Evolutionary conservation across 495 filamentous ascomycete genomes (phyloP), one percentile per base, ranked within the genome.

Genomic region (Hyaloscypha variabilis): DNA sequence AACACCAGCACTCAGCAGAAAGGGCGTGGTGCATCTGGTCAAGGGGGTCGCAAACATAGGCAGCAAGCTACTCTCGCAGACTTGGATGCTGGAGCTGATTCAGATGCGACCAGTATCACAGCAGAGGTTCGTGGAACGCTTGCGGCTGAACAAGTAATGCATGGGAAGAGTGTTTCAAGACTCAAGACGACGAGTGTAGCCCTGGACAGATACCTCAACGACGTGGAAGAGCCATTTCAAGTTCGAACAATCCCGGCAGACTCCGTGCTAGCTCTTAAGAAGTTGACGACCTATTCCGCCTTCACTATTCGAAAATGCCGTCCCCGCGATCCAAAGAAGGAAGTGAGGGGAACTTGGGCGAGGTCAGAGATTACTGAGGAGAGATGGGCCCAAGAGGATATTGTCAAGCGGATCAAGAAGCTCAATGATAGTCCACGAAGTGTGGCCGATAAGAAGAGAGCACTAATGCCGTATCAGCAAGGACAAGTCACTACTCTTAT

Each of bases 301-400:
- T 54, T 60, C 46, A 65, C 64, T 2, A 64, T 72, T 21, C 60
- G 55, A 11, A 69, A 69, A 58, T 52, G 23, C 13, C 30, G 25
- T 24, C 63, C 69, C 8, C 50, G 19, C 25, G 36, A 65, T 50
- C 56, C 58, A 10, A 65, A 62, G n/a, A 60, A 67, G 14, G 62
- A 65, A 28, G 29, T 65, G 6, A 69, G 60, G 25, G 70, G 71
- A 68, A 69, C 66, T 23, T 73, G 71, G 71, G 63, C 63, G 1
- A 46, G 62, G 24, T n/a, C 62, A 1, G 63, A 68, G 29, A 36
- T 66, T 10, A 67, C 30, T 2, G 51, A 70, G 21, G 71, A 69
- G 54, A 36, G 25, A 21, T 42, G 63, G 14, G 3, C 62, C 11
- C 63, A 70, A 26, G 60, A 65, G 21, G 68, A 68, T 11, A 68